phyloP scores from a whole-genome alignment of 1,284 basidiomycete species.

The Moesziomyces globuligerus region DNA sequence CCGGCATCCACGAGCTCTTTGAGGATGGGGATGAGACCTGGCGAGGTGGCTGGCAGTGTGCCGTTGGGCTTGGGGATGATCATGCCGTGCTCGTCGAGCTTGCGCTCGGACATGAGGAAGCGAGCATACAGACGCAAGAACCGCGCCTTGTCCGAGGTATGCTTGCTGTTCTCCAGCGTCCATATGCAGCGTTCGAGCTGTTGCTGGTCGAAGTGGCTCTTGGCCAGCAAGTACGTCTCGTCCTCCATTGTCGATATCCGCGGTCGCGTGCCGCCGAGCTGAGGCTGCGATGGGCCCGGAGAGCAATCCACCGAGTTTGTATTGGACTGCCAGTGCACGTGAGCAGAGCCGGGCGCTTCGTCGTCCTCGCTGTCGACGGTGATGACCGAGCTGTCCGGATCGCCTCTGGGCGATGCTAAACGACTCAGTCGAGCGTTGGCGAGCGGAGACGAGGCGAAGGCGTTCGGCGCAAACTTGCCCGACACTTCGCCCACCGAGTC shows the following conservation, averaged over 20 bases:
- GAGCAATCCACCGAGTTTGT: slow-evolving; percentile 44
- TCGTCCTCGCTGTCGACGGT: slow-evolving; percentile 43
- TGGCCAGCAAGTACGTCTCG: slow-evolving; percentile 76
- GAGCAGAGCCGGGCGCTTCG: slow-evolving; percentile 34
- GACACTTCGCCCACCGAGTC: slow-evolving; percentile 19
- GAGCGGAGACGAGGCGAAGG: slow-evolving; percentile 33
- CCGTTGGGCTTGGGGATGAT: slow-evolving; percentile 47
- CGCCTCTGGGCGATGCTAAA: slow-evolving; percentile 15
- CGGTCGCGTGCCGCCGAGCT: neutral
- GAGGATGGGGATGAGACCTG: slow-evolving; percentile 52
- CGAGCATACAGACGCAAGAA: slow-evolving; percentile 84
- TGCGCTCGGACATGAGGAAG: slow-evolving; percentile 72
- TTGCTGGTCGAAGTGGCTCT: slow-evolving; percentile 79
- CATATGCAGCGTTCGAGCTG: slow-evolving; percentile 81
- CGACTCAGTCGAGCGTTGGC: slow-evolving; percentile 19
- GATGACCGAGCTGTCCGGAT: slow-evolving; percentile 42
- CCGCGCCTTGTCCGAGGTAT: slow-evolving; percentile 71
- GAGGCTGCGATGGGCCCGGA: slow-evolving; percentile 20
- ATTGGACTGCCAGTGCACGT: slow-evolving; percentile 49
- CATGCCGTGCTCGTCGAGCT: slow-evolving; percentile 54
- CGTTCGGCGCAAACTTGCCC: slow-evolving; percentile 18
- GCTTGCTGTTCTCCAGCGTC: slow-evolving; percentile 45
- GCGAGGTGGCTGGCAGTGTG: slow-evolving; percentile 41
- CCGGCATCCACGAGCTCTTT: slow-evolving; percentile 54
- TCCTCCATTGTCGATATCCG: slow-evolving; percentile 59